A percentile compares a stretch with the other conserved stretches of the same genome.
phyloP scores from a whole-genome alignment of 495 filamentous ascomycete genomes.

The Penicillium bovifimosum region DNA sequence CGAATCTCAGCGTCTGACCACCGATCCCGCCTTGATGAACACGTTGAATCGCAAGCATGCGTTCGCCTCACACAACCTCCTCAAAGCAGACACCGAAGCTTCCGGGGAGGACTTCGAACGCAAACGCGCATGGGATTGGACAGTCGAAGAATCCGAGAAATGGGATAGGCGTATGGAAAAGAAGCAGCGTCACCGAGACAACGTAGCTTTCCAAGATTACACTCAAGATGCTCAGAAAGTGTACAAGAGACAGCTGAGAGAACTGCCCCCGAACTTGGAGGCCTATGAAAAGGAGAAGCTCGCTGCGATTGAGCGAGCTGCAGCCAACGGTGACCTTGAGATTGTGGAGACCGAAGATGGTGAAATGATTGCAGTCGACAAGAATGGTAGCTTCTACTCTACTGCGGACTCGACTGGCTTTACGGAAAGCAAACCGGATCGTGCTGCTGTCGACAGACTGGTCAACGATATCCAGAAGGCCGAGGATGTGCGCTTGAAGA shows the following conservation, averaged over 20 bases:
- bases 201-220: slow-evolving; percentile 90
- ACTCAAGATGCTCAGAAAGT: slow-evolving; percentile 78
- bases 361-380: slow-evolving; percentile 89
- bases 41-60: slow-evolving; percentile 74
- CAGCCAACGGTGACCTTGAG: slow-evolving; percentile 71
- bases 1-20: slow-evolving; percentile 73
- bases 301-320: slow-evolving; percentile 76
- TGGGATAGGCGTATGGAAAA: slow-evolving; percentile 90
- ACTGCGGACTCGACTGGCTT: slow-evolving; percentile 77
- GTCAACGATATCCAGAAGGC: slow-evolving; percentile 83
- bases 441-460: slow-evolving; percentile 83
- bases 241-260: slow-evolving; percentile 84
- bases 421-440: slow-evolving; percentile 79
- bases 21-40: slow-evolving; percentile 66
- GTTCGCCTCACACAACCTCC: slow-evolving; percentile 83
- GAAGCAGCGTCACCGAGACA: slow-evolving; percentile 74
- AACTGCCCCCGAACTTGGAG: slow-evolving; percentile 65
- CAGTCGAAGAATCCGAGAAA: slow-evolving; percentile 82
- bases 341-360: slow-evolving; percentile 93
- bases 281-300: slow-evolving; percentile 80
- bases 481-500: slow-evolving; percentile 79
- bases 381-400: slow-evolving; percentile 82
- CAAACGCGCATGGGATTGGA: slow-evolving; percentile 98
- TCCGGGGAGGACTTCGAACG: slow-evolving; percentile 90
- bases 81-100: slow-evolving; percentile 84